Evolutionary conservation across 805 yeast species (phyloP).

Genomic region (Yamadazyma nakazawae): DNA sequence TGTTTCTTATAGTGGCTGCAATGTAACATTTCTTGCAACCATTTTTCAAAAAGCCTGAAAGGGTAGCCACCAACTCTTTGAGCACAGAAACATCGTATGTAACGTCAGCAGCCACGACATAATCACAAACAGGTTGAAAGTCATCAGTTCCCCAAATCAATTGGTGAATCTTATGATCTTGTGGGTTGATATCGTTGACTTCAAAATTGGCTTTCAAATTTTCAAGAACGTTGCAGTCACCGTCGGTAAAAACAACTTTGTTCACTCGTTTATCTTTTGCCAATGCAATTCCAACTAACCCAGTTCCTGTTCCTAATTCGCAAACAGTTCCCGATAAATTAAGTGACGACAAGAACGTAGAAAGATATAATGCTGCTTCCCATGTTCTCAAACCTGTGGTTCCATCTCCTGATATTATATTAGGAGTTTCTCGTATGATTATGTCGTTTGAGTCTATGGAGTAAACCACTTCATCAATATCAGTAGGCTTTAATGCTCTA

Average conservation of each 20-base stretch:
- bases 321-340: constrained; percentile 33
- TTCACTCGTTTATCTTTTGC: constrained; percentile 21
- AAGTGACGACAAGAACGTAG: constrained; percentile 32
- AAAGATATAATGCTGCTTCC: constrained; percentile 81
- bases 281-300: constrained; percentile 60
- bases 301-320: constrained; percentile 91
- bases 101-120: constrained; percentile 81
- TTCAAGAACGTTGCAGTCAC: constrained; percentile 40
- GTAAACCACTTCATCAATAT: constrained; percentile 37
- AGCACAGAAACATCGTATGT: constrained; percentile 72
- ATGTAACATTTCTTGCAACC: constrained; percentile 41
- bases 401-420: constrained; percentile 65
- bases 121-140: constrained; percentile 38
- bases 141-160: constrained; percentile 55
- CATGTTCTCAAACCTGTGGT: constrained; percentile 90
- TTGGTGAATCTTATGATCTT: constrained; percentile 19
- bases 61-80: constrained; percentile 49
- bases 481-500: constrained; percentile 33
- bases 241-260: constrained; percentile 58
- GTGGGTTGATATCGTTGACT: background rate
- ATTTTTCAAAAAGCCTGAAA: constrained; percentile 35
- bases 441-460: constrained; percentile 20
- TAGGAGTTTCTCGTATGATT: constrained; percentile 56
- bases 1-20: constrained; percentile 75
- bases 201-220: constrained; percentile 1